A percentile compares a stretch with the other conserved stretches of the same genome.
phyloP scores from a whole-genome alignment of 495 filamentous ascomycete species.

The Patellaria atrata region DNA sequence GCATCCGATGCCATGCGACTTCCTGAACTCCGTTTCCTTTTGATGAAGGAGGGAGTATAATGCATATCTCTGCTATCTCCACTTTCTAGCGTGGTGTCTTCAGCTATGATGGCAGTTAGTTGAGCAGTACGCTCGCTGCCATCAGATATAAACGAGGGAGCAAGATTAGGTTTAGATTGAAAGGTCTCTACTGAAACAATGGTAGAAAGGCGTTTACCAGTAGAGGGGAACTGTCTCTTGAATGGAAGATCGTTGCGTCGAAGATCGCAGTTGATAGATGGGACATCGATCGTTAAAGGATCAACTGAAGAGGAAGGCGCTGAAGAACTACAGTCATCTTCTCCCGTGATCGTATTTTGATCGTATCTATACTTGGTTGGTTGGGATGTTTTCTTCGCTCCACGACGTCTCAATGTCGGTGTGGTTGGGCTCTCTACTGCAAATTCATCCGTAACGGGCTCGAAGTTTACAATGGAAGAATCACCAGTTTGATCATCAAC shows the following conservation, averaged over 20 bases:
- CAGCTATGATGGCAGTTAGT: background rate
- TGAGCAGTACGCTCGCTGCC: conserved; percentile 14
- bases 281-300: conserved; percentile 11
- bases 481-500: background rate
- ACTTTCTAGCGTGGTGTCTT: conserved; percentile 14
- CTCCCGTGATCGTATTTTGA: conserved; percentile 5
- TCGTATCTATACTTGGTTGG: conserved; percentile 18
- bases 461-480: too few species aligned
- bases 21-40: conserved; percentile 40
- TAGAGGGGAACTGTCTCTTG: conserved; percentile 21
- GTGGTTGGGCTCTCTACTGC: conserved; percentile 5
- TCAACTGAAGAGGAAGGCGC: conserved; percentile 22
- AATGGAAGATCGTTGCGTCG: conserved; percentile 8
- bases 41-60: conserved; percentile 8
- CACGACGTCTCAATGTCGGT: conserved; percentile 19
- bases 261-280: conserved; percentile 3
- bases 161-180: conserved; percentile 13
- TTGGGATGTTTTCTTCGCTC: conserved; percentile 19
- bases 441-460: too few species aligned
- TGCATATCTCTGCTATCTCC: conserved; percentile 14
- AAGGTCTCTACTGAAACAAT: conserved; percentile 28
- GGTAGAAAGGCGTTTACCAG: conserved; percentile 26
- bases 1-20: conserved; percentile 79
- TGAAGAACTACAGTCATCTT: conserved; percentile 12
- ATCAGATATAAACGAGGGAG: conserved; percentile 16